A percentile compares a stretch with the other conserved stretches of the same genome.
These are phyloP conservation scores for Penicillium paradoxum DNA, from an alignment of 495 filamentous ascomycete species.

Conservation along the genomic window DNA sequence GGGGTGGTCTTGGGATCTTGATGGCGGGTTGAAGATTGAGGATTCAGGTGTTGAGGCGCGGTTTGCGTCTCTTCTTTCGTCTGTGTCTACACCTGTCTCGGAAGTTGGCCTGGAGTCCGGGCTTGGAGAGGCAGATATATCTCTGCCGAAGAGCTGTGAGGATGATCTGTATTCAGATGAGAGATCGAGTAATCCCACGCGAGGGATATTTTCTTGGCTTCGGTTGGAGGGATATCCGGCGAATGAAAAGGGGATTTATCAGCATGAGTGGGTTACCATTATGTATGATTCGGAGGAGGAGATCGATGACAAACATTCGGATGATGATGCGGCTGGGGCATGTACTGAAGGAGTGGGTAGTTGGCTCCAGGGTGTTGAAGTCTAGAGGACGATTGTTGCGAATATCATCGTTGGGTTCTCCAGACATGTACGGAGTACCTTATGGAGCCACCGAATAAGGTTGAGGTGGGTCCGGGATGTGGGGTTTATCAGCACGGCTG, in stretches of 20 bases:
- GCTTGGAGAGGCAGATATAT: no score
- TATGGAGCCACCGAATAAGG: no score
- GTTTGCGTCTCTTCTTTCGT: neutral
- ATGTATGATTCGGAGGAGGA: neutral
- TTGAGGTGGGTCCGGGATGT: neutral
- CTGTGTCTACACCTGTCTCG: no score
- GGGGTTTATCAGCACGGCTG: neutral
- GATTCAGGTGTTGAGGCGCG: neutral
- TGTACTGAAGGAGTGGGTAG: neutral
- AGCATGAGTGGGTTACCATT: neutral
- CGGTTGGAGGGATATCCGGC: neutral
- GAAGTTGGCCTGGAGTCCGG: no score
- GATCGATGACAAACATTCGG: neutral
- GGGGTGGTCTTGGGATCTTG: neutral
- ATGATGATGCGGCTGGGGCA: neutral
- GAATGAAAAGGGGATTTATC: neutral
- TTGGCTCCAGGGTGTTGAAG: neutral
- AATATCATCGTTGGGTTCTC: no score
- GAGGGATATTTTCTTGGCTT: neutral
- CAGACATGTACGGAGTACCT: no score
- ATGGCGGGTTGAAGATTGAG: neutral
- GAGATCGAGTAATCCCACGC: neutral
- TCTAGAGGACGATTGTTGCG: no score
- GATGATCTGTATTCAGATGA: neutral
- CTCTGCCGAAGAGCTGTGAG: neutral